Evolutionary conservation across 139 green algal species (phyloP).

Genomic region (Chlamydomonas sp.): DNA sequence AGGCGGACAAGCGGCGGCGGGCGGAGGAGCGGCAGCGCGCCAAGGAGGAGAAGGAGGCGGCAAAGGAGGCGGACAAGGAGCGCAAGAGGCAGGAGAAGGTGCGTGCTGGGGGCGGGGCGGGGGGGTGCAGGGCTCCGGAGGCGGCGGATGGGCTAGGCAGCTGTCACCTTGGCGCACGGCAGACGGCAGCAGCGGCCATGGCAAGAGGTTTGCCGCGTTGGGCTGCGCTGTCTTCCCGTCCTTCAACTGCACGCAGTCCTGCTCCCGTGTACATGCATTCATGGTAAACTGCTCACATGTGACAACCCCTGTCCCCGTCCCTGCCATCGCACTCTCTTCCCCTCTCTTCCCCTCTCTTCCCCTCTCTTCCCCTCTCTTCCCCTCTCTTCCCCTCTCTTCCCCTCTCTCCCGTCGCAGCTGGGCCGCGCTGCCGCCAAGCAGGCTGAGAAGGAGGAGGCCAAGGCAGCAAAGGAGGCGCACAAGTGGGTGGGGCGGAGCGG

Average conservation of each 20-base stretch:
- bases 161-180: too few relatives aligned
- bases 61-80: constrained; percentile 7
- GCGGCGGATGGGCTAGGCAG: too few relatives aligned
- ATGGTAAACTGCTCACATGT: neutral
- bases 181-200: too few relatives aligned
- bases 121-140: too few relatives aligned
- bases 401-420: neutral
- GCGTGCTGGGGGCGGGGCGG: neutral
- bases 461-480: neutral
- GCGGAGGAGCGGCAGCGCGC: constrained; percentile 10
- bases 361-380: too few relatives aligned
- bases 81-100: constrained; percentile 5
- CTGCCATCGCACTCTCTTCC: neutral
- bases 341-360: too few relatives aligned
- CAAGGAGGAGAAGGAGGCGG: neutral
- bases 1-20: neutral
- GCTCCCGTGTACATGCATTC: too few relatives aligned
- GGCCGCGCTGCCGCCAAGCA: neutral
- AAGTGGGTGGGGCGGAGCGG: constrained; percentile 5
- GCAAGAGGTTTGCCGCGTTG: too few relatives aligned
- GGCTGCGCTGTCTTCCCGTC: too few relatives aligned
- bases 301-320: neutral
- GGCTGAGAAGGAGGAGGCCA: constrained; percentile 20
- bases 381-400: neutral
- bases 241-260: too few relatives aligned